Base-by-base conservation (phyloP, 495 filamentous ascomycete genomes). In the Polyplosphaeria fusca region DNA sequence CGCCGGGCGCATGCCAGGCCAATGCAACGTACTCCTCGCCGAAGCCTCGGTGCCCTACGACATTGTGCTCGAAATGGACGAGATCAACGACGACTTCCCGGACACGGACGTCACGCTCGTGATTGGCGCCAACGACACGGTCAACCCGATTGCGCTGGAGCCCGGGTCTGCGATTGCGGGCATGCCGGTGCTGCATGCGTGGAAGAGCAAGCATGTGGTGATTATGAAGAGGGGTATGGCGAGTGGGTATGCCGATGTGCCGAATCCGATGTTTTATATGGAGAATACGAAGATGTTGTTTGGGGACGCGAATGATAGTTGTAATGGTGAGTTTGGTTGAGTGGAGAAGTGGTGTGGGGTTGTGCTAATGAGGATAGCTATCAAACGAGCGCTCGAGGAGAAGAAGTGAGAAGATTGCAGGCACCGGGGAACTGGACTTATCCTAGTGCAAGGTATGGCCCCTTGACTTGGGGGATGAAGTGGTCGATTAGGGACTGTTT, bases 261-360 rank as follows among this genome's bases (percentile, higher is more conserved):
- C 84, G 7, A 92, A 92, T 68, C 88, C 88, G 19, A 88, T 92
- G 86, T 91, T 91, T 71, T 90, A 82, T 68, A 88, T 88, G 86
- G 85, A 85, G 0, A 82, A 83, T 22, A 89, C 86, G 5, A 86
- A 82, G 69, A 92, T 91, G 88, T 70, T 92, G 18, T 92, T 92
- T 68, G 87, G 88, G 22, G 88, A 92, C 74, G 88, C 88, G 4
- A 87, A 87, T 73, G 77, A 80, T 46, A 85, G 82, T 39, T 91
- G 87, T 59, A 87, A 92, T 75, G 86, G 80, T 82, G 44, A 72
- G 76, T 64, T 28, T 35, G 14, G 46, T 18, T 38, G 12, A 52
- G 4, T 32, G 7, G 5, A 11, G n/a, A n/a, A 18, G 27, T 40
- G 26, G 23, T 22, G 18, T 32, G 26, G 23, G 25, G 3, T 19